phyloP scores from a whole-genome alignment of 192 early-diverging fungal genomes.

The Linnemannia exigua region DNA sequence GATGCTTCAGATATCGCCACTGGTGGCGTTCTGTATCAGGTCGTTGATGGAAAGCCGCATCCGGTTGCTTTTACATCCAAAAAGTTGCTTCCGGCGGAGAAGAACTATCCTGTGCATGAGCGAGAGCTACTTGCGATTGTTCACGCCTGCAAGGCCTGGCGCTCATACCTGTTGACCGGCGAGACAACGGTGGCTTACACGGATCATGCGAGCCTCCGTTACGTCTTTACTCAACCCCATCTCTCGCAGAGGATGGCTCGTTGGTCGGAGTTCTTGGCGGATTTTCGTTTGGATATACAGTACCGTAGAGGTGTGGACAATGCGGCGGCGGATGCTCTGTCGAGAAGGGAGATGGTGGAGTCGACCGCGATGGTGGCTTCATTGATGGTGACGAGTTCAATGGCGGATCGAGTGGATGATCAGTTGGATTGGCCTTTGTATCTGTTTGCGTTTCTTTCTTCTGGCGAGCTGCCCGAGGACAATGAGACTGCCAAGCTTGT shows the following conservation, averaged over 20 bases:
- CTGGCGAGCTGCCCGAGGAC: neutral
- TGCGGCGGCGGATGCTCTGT: slow-evolving; percentile 37
- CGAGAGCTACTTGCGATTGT: slow-evolving; percentile 58
- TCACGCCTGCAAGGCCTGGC: slow-evolving; percentile 43
- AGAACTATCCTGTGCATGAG: slow-evolving; percentile 36
- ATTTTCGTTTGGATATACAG: neutral
- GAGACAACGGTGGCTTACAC: neutral
- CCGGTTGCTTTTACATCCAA: slow-evolving; percentile 35
- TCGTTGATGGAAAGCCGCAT: slow-evolving; percentile 17
- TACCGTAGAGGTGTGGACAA: slow-evolving; percentile 25
- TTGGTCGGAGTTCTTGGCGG: slow-evolving; percentile 21
- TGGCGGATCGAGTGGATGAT: slow-evolving; percentile 3
- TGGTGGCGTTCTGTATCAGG: slow-evolving; percentile 52
- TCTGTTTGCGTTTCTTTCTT: neutral
- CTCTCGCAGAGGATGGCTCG: neutral
- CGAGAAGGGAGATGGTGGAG: too few species aligned
- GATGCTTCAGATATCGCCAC: slow-evolving; percentile 55
- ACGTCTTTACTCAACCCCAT: slow-evolving; percentile 35
- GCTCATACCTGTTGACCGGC: slow-evolving; percentile 22
- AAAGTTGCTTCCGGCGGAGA: slow-evolving; percentile 17
- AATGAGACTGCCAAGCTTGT: neutral
- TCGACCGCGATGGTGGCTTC: too few species aligned
- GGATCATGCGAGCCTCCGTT: slow-evolving; percentile 56
- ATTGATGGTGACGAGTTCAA: too few species aligned
- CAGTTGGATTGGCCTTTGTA: neutral